Base-by-base conservation (phyloP, 1,139 yeast species). In the Yamadazyma buinensis region DNA sequence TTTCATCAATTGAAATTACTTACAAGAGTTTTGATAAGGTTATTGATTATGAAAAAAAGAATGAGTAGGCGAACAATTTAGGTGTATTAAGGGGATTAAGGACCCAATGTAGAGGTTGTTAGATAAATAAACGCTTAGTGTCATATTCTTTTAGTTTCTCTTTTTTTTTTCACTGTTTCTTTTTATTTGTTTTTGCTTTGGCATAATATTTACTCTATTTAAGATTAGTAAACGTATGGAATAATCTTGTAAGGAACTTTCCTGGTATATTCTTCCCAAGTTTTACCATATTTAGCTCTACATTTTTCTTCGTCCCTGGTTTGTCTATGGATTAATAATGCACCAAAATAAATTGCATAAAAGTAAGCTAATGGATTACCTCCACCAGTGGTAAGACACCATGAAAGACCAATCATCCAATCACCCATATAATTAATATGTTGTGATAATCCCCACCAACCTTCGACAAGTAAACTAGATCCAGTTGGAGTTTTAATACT, bases 371-470 rank as follows among this genome's bases (percentile, higher is more conserved):
- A 64, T 3, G 88, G 83, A 1, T 95, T 84, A 41, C 67, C 70
- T 51, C 82, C 78, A 11, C 95, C 95, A 2, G 97, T 87, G 14
- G 95, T 82, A 46, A 92, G 67, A 57, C 97, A 88, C 95, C 96
- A 90, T 28, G 95, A 79, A 67, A 86, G 72, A 0, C 97, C 88
- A 54, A 88, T 80, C 33, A 94, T 55, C 94, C 97, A 88, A 61
- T 92, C 98, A 26, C 98, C 98, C 42, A 90, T 73, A 60, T 92
- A 92, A 55, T 92, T 92, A 55, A 87, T 87, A 57, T 92, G 98
- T 48, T 95, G 95, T 6, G 95, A 80, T 26, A 70, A 59, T 3
- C 84, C 85, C 98, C 98, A 92, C 98, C 98, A 92, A 2, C 97
- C 97, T 49, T 87, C 94, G 38, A 80, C 75, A 35, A 92, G 66